Evolutionary conservation across 2,329 filamentous ascomycete genomes (phyloP).

Genomic region (Colletotrichum sidae): DNA sequence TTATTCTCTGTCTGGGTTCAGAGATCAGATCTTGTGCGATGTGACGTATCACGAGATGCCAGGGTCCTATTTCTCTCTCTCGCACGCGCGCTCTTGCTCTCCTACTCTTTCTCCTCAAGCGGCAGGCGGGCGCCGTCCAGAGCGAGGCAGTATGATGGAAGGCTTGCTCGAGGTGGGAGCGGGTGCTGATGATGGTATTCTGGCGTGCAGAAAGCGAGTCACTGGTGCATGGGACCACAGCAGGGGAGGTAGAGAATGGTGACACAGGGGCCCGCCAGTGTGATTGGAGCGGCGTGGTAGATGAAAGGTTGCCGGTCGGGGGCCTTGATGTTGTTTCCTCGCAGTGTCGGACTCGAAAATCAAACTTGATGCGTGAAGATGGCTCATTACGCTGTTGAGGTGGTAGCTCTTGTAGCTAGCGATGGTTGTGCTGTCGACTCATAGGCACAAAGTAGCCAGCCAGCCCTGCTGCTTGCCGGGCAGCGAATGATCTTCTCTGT

Average conservation of each 20-base stretch:
- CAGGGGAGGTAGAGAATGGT: conserved; percentile 29
- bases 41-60: conserved; percentile 56
- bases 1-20: conserved; percentile 41
- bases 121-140: conserved; percentile 6
- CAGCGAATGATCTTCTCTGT: too few relatives aligned
- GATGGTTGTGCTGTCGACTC: too few relatives aligned
- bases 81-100: too few relatives aligned
- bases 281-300: conserved; percentile 15
- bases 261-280: conserved; percentile 11
- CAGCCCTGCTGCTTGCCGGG: too few relatives aligned
- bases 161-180: conserved; percentile 12
- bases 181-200: conserved; percentile 25
- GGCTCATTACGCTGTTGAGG: background rate
- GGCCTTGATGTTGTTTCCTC: background rate
- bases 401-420: conserved; percentile 5
- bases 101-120: background rate
- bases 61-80: conserved; percentile 34
- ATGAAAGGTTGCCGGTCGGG: conserved; percentile 1
- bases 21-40: conserved; percentile 63
- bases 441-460: too few relatives aligned
- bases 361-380: background rate
- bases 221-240: conserved; percentile 30
- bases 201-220: conserved; percentile 33
- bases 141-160: conserved; percentile 8
- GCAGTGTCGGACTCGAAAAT: conserved; percentile 3